Percentiles rank a stretch among this genome's conserved stretches.
Conservation (phyloP, 2,329 filamentous ascomycete species). For the Tolypocladium endophyticum region DNA sequence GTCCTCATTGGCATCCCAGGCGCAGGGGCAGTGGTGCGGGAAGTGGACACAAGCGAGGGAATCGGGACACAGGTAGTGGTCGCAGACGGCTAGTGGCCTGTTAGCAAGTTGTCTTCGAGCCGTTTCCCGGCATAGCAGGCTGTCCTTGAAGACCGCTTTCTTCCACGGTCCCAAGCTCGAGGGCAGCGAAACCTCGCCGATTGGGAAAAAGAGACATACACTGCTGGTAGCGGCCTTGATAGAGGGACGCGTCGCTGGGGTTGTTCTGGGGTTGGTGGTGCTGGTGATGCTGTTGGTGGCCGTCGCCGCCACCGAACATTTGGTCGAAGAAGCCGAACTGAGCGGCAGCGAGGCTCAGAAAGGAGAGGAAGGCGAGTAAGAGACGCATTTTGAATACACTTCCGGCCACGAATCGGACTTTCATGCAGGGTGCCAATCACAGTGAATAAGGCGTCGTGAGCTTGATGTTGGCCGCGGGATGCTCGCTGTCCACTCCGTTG, state of each 20-base stretch:
- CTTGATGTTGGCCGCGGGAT: neutral
- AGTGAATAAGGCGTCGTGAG: neutral
- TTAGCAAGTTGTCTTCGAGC: conserved; percentile 1
- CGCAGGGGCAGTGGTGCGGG: conserved; percentile 93
- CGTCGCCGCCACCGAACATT: conserved; percentile 63
- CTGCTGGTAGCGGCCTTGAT: conserved; percentile 58
- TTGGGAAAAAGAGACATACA: conserved; percentile 33
- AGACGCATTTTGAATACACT: conserved; percentile 17
- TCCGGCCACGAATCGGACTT: neutral
- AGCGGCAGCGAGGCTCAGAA: conserved; percentile 53
- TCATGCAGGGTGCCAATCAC: neutral
- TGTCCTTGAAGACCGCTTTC: neutral
- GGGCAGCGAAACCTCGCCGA: neutral
- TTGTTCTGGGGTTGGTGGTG: conserved; percentile 62
- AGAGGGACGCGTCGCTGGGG: conserved; percentile 73
- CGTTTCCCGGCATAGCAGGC: too few relatives aligned
- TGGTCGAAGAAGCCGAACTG: conserved; percentile 97
- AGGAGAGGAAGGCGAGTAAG: conserved; percentile 39
- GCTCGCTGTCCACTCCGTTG: neutral
- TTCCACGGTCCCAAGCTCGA: neutral
- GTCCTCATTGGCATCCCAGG: conserved; percentile 65
- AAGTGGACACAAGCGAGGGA: conserved; percentile 93
- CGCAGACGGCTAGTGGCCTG: conserved; percentile 57
- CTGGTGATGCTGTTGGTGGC: conserved; percentile 37
- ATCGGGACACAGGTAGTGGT: conserved; percentile 88